phyloP scores from a whole-genome alignment of 768 basidiomycete genomes.

The Lentinula sp. region DNA sequence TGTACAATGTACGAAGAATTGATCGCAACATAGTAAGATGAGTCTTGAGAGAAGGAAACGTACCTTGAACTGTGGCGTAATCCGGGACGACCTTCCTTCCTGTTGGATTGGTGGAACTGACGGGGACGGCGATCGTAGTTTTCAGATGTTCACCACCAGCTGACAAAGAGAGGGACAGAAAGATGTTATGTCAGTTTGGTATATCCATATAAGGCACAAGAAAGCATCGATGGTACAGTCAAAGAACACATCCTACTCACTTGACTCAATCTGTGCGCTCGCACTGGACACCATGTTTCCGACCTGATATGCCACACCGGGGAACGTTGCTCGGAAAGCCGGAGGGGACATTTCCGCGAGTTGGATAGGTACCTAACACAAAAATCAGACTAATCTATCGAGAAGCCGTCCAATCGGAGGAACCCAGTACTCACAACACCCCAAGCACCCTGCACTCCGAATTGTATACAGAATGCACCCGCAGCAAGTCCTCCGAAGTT shows the following conservation, averaged over 20 bases:
- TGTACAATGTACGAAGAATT: background rate
- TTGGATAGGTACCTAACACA: constrained; percentile 57
- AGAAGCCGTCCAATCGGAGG: background rate
- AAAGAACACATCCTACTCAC: background rate
- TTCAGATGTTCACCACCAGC: constrained; percentile 53
- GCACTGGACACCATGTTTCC: constrained; percentile 75
- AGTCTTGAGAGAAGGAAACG: background rate
- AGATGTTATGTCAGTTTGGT: too few species aligned
- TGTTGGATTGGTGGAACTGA: constrained; percentile 12
- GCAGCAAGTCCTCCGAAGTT: constrained; percentile 66
- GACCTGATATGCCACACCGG: constrained; percentile 79
- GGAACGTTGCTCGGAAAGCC: constrained; percentile 85
- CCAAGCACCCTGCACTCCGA: constrained; percentile 90
- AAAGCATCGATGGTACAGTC: too few species aligned
- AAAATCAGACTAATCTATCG: too few species aligned
- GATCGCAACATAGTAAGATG: background rate
- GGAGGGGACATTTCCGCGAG: constrained; percentile 82
- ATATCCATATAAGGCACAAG: too few species aligned
- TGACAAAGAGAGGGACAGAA: background rate
- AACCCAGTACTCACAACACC: constrained; percentile 58
- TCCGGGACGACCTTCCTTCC: constrained; percentile 41
- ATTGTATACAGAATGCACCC: constrained; percentile 83
- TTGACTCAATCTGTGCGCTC: constrained; percentile 76
- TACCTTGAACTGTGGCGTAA: constrained; percentile 75
- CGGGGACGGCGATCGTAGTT: constrained; percentile 37